These are phyloP conservation scores for Fusarium austroafricanum DNA, from an alignment of 2,329 filamentous ascomycete species.

Conservation along the genomic window DNA sequence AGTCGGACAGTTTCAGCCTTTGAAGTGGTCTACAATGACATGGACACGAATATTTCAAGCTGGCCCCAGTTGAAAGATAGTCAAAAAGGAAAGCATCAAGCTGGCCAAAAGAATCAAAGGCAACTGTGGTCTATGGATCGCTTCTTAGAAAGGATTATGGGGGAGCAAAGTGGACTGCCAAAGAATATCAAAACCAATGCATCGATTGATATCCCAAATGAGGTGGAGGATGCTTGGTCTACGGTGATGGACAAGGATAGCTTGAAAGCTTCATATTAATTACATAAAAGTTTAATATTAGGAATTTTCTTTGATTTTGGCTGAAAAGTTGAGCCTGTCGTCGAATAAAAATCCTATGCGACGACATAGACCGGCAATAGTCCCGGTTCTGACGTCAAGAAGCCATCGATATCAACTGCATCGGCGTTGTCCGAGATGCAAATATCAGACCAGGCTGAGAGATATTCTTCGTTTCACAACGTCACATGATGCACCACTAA, in stretches of 20 bases:
- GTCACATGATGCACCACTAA: slow-evolving; percentile 25
- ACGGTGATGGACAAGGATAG: neutral
- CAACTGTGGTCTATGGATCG: slow-evolving; percentile 30
- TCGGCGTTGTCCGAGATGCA: slow-evolving; percentile 15
- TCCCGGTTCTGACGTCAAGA: neutral
- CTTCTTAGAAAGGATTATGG: slow-evolving; percentile 14
- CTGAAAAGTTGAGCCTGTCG: too few relatives aligned
- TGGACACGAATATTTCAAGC: accelerated
- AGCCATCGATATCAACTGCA: neutral
- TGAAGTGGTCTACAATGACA: neutral
- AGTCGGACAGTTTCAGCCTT: neutral
- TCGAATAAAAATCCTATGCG: too few relatives aligned
- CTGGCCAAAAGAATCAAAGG: accelerated
- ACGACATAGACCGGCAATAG: neutral
- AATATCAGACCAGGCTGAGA: slow-evolving; percentile 22
- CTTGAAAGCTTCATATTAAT: too few relatives aligned
- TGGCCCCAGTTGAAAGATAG: neutral
- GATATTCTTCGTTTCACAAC: slow-evolving; percentile 1
- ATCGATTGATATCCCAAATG: slow-evolving; percentile 1
- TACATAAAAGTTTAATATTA: neutral
- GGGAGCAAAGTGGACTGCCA: accelerated
- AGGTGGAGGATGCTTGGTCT: slow-evolving; percentile 32
- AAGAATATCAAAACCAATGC: neutral
- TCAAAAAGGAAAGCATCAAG: accelerated
- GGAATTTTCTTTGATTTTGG: too few relatives aligned